Percentiles rank a stretch among this genome's conserved stretches.
phyloP scores from a whole-genome alignment of 2,329 filamentous ascomycete species.

The Calonectria pauciramosa region DNA sequence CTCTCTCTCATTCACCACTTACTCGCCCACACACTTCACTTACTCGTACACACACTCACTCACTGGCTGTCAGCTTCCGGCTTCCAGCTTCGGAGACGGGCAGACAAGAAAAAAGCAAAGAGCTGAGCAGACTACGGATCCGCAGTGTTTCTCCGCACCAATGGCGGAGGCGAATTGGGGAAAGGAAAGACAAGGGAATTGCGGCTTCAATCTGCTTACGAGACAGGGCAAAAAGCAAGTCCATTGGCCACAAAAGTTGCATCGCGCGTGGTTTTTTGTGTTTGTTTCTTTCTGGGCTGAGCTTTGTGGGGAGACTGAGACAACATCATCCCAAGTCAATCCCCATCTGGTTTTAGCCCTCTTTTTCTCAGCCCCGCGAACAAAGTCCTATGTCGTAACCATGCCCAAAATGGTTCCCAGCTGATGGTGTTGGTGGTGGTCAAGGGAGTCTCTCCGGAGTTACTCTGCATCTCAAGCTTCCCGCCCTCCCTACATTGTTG shows the following conservation, averaged over 20 bases:
- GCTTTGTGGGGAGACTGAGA: background rate
- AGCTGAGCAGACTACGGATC: background rate
- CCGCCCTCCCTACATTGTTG: conserved; percentile 9
- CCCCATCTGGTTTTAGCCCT: background rate
- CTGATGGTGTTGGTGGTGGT: background rate
- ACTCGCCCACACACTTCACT: background rate
- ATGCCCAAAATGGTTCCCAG: background rate
- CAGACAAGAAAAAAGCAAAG: background rate
- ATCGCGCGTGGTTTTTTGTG: background rate
- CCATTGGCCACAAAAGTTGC: background rate
- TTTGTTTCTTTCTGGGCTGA: background rate
- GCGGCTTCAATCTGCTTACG: background rate
- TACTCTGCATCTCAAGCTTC: background rate
- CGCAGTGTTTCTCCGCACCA: background rate
- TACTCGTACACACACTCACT: background rate
- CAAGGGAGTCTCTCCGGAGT: conserved; percentile 8
- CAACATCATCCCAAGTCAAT: background rate
- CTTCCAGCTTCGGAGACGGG: background rate
- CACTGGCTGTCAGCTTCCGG: background rate
- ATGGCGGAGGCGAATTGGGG: background rate
- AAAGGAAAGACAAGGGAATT: background rate
- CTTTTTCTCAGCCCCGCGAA: background rate
- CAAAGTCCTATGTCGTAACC: background rate
- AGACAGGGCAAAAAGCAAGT: background rate
- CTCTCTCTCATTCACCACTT: background rate